These are phyloP conservation scores for Yamadazyma songkhlaensis DNA, from an alignment of 1,139 yeast species.

Conservation along the genomic window DNA sequence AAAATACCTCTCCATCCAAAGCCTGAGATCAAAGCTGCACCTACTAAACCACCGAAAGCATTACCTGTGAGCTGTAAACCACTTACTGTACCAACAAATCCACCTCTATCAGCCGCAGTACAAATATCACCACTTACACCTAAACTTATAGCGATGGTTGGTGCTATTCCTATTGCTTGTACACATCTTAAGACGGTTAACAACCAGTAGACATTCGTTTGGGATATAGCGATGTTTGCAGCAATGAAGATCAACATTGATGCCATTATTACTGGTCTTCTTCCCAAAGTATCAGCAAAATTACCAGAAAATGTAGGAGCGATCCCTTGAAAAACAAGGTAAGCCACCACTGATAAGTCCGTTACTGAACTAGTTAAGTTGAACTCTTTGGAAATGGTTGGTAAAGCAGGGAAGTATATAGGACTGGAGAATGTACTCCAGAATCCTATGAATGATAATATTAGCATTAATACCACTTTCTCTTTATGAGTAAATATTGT, in stretches of 20 bases:
- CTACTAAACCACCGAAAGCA: constrained; percentile 40
- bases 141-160: constrained; percentile 36
- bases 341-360: constrained; percentile 37
- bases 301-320: constrained; percentile 33
- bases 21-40: constrained; percentile 30
- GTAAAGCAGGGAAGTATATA: constrained; percentile 41
- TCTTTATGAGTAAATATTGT: constrained; percentile 18
- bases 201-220: constrained; percentile 34
- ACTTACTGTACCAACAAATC: constrained; percentile 36
- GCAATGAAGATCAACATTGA: constrained; percentile 28
- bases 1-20: constrained; percentile 41
- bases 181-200: constrained; percentile 34
- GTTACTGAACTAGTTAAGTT: constrained; percentile 22
- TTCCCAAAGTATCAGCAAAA: constrained; percentile 35
- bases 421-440: constrained; percentile 42
- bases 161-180: constrained; percentile 43
- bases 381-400: constrained; percentile 29
- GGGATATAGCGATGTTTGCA: constrained; percentile 35
- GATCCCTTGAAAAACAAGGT: constrained; percentile 36
- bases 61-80: constrained; percentile 39
- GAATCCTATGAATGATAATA: constrained; percentile 32
- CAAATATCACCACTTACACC: constrained; percentile 44
- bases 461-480: constrained; percentile 18
- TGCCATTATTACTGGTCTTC: constrained; percentile 31
- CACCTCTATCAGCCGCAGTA: constrained; percentile 34